These are phyloP conservation scores for Ophiognomonia clavigignenti-juglandacearum DNA, from an alignment of 2,329 filamentous ascomycete genomes.

Conservation along the genomic window DNA sequence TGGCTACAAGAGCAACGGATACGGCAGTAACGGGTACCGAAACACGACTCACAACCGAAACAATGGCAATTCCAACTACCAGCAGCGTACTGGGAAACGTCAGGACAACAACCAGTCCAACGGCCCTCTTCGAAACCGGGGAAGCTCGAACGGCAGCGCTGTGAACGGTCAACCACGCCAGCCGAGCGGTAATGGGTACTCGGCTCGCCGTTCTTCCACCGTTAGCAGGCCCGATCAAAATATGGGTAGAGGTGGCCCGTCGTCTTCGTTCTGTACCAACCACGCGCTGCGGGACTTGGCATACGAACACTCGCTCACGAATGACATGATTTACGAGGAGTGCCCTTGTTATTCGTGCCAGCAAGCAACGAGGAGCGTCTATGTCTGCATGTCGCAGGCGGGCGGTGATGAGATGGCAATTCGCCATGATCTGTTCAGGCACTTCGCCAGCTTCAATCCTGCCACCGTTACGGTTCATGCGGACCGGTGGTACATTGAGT, in stretches of 20 bases:
- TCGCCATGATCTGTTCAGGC: conserved; percentile 1
- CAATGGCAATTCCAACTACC: neutral
- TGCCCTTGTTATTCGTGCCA: conserved; percentile 3
- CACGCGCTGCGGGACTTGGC: neutral
- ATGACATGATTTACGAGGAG: neutral
- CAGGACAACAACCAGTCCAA: conserved; percentile 5
- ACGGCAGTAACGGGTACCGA: neutral
- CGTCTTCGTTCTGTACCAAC: too few relatives aligned
- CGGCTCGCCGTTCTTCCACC: neutral
- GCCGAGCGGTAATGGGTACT: neutral
- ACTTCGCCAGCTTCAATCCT: conserved; percentile 3
- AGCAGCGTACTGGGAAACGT: neutral
- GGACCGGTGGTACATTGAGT: conserved; percentile 1
- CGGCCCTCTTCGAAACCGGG: conserved; percentile 6
- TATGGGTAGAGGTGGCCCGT: neutral
- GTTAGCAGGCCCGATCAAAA: neutral
- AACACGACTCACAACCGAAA: neutral
- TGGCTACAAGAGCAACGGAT: too few relatives aligned
- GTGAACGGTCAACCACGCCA: conserved; percentile 5
- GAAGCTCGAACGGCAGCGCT: conserved; percentile 7
- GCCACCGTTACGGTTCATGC: neutral
- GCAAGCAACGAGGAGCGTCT: conserved; percentile 6
- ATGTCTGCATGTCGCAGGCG: neutral
- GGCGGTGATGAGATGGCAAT: too few relatives aligned
- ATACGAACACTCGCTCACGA: neutral